Conservation (phyloP, 371 early-diverging fungal genomes). For the Lichtheimia corymbifera region DNA sequence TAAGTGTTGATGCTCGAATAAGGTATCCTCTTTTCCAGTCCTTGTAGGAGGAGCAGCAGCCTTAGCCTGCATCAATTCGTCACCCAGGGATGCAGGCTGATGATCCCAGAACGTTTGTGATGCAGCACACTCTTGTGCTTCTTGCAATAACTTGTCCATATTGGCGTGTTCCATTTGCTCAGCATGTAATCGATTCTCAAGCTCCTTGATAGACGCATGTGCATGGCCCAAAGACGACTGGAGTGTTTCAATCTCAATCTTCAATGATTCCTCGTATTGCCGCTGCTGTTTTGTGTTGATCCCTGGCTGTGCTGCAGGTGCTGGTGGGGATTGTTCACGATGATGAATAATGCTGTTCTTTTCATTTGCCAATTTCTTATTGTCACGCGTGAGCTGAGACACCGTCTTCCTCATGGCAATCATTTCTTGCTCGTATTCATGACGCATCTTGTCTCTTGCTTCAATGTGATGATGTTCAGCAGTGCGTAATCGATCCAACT, state of each 20-base stretch:
- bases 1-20: too few species aligned
- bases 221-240: constrained; percentile 15
- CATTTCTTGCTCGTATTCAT: constrained; percentile 26
- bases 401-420: constrained; percentile 16
- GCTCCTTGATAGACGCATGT: not conserved
- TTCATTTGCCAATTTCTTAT: constrained; percentile 10
- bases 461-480: not conserved
- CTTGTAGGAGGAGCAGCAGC: too few species aligned
- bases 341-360: constrained; percentile 8
- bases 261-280: constrained; percentile 1
- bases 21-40: too few species aligned
- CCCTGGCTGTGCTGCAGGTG: not conserved
- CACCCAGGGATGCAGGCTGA: too few species aligned
- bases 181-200: constrained; percentile 11
- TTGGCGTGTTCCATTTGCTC: constrained; percentile 17
- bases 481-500: constrained; percentile 29
- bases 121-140: constrained; percentile 18
- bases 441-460: too few species aligned
- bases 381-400: constrained; percentile 20
- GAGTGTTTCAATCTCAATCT: constrained; percentile 10
- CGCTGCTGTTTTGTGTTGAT: constrained; percentile 1
- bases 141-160: constrained; percentile 11
- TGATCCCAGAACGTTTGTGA: too few species aligned
- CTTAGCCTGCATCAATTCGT: too few species aligned
- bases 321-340: not conserved